Percentiles rank a stretch among this genome's conserved stretches.
Evolutionary conservation across 768 basidiomycete genomes (phyloP).

Genomic region (Multifurca ochricompacta): DNA sequence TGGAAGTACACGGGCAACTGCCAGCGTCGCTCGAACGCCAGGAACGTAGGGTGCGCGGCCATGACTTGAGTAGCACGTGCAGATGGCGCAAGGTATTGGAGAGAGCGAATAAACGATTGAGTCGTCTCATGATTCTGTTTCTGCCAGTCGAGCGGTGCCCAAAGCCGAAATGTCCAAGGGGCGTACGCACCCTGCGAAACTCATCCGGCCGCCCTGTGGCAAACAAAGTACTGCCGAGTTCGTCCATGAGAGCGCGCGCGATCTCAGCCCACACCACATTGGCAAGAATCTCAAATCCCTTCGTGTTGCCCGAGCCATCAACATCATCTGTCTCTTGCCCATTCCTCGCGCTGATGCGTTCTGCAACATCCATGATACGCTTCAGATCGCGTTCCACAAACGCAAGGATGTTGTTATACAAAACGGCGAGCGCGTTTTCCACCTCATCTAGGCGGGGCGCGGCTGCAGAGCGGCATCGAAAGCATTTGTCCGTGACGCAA

Average conservation of each 20-base stretch:
- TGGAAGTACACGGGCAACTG: conserved; percentile 97
- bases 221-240: conserved; percentile 77
- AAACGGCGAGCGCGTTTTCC: conserved; percentile 58
- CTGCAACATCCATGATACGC: conserved; percentile 69
- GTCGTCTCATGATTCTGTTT: conserved; percentile 77
- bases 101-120: conserved; percentile 68
- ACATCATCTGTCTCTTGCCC: conserved; percentile 22
- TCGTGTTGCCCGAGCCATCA: conserved; percentile 19
- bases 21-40: conserved; percentile 78
- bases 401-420: conserved; percentile 76
- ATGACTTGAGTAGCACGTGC: conserved; percentile 59
- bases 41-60: conserved; percentile 63
- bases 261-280: conserved; percentile 88
- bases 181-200: conserved; percentile 64
- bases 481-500: conserved; percentile 35
- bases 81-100: conserved; percentile 81
- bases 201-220: conserved; percentile 88
- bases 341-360: conserved; percentile 50
- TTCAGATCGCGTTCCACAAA: conserved; percentile 73
- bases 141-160: background rate
- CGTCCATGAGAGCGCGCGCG: conserved; percentile 70
- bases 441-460: conserved; percentile 55
- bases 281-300: conserved; percentile 76
- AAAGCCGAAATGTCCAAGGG: background rate
- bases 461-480: conserved; percentile 31